These are phyloP conservation scores for Aspergillus novofumigatus DNA, from an alignment of 2,329 filamentous ascomycete species.

Conservation along the genomic window DNA sequence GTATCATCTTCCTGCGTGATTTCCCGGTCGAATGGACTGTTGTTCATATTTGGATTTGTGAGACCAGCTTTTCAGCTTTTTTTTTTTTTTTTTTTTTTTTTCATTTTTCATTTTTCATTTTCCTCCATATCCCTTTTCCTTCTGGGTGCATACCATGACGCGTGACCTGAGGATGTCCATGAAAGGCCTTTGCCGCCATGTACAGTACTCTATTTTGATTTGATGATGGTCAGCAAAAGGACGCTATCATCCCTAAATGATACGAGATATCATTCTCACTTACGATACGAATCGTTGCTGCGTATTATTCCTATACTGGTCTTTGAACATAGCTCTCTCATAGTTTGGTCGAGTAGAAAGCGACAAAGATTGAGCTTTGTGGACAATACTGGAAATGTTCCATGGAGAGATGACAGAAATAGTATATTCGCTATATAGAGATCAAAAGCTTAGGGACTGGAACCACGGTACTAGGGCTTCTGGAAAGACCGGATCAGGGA, in stretches of 20 bases:
- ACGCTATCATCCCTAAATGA: background rate
- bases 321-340: no score
- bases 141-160: background rate
- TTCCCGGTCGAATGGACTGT: background rate
- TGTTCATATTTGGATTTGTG: background rate
- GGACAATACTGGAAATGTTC: no score
- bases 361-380: no score
- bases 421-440: no score
- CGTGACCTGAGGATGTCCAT: background rate
- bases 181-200: background rate
- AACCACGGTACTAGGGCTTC: constrained; percentile 6
- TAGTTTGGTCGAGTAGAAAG: background rate
- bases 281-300: background rate
- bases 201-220: background rate
- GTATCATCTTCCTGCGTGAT: background rate
- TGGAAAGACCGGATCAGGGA: constrained; percentile 4
- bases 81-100: background rate
- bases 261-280: background rate
- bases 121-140: background rate
- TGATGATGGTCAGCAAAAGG: background rate
- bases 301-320: background rate
- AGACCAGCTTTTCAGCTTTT: background rate
- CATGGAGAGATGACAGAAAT: no score
- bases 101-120: background rate
- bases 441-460: background rate